These are phyloP conservation scores for Candida dajiaensis DNA, from an alignment of 805 yeast species.

Conservation along the genomic window DNA sequence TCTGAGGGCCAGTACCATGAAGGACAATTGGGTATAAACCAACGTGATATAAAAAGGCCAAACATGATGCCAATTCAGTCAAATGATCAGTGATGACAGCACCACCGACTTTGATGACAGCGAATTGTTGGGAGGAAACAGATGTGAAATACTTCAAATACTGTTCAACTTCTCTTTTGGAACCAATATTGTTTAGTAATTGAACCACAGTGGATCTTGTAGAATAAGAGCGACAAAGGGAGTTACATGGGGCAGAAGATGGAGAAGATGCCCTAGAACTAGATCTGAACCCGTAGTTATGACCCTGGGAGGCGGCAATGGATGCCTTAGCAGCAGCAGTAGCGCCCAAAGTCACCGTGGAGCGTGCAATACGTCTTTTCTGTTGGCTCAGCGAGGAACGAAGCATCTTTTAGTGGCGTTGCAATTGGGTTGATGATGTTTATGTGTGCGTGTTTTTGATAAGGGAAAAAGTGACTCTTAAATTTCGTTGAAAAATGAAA, in stretches of 20 bases:
- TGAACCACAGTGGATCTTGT: constrained; percentile 96
- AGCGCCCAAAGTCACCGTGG: constrained; percentile 15
- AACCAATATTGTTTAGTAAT: constrained; percentile 89
- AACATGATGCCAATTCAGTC: constrained; percentile 88
- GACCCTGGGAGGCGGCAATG: constrained; percentile 9
- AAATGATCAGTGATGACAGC: constrained; percentile 95
- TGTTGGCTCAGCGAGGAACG: constrained; percentile 24
- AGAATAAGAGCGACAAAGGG: constrained; percentile 34
- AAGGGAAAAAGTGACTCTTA: background rate
- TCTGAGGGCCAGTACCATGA: constrained; percentile 99
- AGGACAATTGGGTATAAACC: constrained; percentile 95
- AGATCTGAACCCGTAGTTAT: constrained; percentile 11
- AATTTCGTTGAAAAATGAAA: background rate
- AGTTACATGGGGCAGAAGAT: constrained; percentile 6
- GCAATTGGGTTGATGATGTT: too few relatives aligned
- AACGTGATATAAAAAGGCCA: constrained; percentile 94
- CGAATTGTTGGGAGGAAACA: constrained; percentile 93
- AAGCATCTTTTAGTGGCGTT: constrained; percentile 13
- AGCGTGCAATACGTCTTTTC: constrained; percentile 22
- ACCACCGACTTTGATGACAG: constrained; percentile 98
- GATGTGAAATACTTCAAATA: constrained; percentile 94
- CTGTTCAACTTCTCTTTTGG: constrained; percentile 97
- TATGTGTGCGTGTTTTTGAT: background rate
- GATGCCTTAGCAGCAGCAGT: constrained; percentile 7
- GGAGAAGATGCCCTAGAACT: constrained; percentile 8